Conservation (phyloP, 208 protist species). For the Trypanosoma mega region DNA sequence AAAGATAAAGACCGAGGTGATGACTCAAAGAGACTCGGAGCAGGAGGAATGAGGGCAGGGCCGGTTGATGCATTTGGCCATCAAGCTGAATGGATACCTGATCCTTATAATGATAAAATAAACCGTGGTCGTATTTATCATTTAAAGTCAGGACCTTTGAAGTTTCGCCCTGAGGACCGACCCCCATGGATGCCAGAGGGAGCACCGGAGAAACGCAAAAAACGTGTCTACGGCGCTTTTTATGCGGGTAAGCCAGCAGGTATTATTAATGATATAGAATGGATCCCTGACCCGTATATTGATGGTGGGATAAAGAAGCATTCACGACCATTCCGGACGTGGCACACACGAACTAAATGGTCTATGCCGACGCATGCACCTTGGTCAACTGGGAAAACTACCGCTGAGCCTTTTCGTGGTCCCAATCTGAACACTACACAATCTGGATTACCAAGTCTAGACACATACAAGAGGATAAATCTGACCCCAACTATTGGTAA, state of each 20-base stretch:
- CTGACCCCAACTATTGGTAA: constrained; percentile 74
- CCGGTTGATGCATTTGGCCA: constrained; percentile 70
- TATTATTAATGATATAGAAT: constrained; percentile 71
- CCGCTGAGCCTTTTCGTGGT: constrained; percentile 70
- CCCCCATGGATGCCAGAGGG: constrained; percentile 84
- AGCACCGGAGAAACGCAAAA: constrained; percentile 48
- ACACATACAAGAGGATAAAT: constrained; percentile 56
- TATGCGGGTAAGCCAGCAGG: constrained; percentile 69
- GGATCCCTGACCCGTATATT: constrained; percentile 85
- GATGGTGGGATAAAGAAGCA: constrained; percentile 55
- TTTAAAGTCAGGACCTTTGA: constrained; percentile 71
- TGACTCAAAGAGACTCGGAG: constrained; percentile 15
- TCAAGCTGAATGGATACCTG: constrained; percentile 71
- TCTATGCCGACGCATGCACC: constrained; percentile 84
- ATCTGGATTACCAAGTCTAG: constrained; percentile 53
- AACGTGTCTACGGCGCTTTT: constrained; percentile 64
- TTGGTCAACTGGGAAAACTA: constrained; percentile 78
- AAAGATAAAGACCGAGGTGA: constrained; percentile 12
- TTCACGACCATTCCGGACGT: constrained; percentile 77
- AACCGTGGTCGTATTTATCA: constrained; percentile 69
- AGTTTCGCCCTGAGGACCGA: constrained; percentile 42
- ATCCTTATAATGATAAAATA: constrained; percentile 76
- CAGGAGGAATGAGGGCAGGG: constrained; percentile 65
- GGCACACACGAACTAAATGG: constrained; percentile 88
- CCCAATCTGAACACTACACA: constrained; percentile 58